Conservation (phyloP, 768 basidiomycete species). For the Exsudoporus frostii region DNA sequence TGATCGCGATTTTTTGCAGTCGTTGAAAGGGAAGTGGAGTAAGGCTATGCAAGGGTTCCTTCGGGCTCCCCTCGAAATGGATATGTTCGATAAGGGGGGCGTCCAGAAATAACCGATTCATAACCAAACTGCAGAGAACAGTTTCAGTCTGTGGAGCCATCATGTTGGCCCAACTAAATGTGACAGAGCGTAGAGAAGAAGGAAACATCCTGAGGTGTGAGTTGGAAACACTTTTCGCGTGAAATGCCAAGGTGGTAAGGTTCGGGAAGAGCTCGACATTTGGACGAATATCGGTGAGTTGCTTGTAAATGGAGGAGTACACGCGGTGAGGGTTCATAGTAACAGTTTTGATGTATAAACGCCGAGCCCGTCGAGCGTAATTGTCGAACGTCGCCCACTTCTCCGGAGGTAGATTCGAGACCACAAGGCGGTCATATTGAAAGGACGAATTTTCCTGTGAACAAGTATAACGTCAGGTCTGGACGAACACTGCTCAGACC, state of each 20-base stretch:
- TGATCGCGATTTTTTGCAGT: slow-evolving; percentile 20
- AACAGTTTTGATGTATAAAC: slow-evolving; percentile 25
- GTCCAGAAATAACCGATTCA: slow-evolving; percentile 18
- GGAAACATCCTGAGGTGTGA: slow-evolving; percentile 20
- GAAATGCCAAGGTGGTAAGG: slow-evolving; percentile 13
- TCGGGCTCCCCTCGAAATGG: slow-evolving; percentile 26
- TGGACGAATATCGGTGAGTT: slow-evolving; percentile 20
- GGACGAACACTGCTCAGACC: background rate
- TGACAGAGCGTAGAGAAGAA: slow-evolving; percentile 19
- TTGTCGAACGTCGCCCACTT: slow-evolving; percentile 22
- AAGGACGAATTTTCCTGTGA: slow-evolving; percentile 19
- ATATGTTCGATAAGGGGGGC: slow-evolving; percentile 21
- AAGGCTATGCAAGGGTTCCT: slow-evolving; percentile 12
- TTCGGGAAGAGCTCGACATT: slow-evolving; percentile 26
- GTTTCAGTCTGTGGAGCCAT: slow-evolving; percentile 11
- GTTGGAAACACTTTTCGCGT: slow-evolving; percentile 12
- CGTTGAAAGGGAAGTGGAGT: slow-evolving; percentile 17
- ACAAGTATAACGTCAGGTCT: slow-evolving; percentile 4
- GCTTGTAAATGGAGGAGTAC: slow-evolving; percentile 26
- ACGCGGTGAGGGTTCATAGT: slow-evolving; percentile 25
- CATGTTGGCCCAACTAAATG: slow-evolving; percentile 21
- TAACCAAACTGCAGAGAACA: slow-evolving; percentile 20
- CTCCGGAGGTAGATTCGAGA: slow-evolving; percentile 7
- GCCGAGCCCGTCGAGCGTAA: slow-evolving; percentile 20
- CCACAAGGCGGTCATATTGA: slow-evolving; percentile 5